Evolutionary conservation across 148 eudicot genomes (phyloP).

Genomic region (Salicornia ramosissima): DNA sequence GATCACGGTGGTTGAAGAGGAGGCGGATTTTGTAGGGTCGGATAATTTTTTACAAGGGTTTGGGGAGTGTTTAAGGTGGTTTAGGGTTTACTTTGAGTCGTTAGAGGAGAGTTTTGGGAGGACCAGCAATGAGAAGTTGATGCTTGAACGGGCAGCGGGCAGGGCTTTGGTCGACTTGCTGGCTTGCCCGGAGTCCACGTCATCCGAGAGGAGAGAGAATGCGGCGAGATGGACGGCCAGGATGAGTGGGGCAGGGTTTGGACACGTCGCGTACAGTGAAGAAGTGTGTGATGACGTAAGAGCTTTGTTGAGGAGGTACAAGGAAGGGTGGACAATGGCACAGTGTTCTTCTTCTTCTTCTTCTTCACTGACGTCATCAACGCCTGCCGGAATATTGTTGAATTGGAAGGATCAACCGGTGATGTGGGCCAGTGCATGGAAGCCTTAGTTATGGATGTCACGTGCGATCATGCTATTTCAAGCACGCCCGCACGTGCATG

Average conservation of each 20-base stretch:
- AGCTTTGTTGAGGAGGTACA: slow-evolving; percentile 85
- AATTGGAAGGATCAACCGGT: slow-evolving; percentile 88
- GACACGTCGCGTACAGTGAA: slow-evolving; percentile 52
- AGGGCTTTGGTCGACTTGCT: slow-evolving; percentile 73
- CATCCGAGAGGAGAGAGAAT: slow-evolving; percentile 72
- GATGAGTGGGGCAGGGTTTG: slow-evolving; percentile 51
- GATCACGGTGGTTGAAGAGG: slow-evolving; percentile 79
- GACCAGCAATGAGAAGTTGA: slow-evolving; percentile 78
- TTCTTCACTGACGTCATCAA: background rate
- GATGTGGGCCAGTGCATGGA: slow-evolving; percentile 99
- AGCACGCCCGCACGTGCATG: slow-evolving; percentile 28
- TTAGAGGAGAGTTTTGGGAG: slow-evolving; percentile 70
- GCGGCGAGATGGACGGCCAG: slow-evolving; percentile 62
- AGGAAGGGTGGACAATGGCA: slow-evolving; percentile 81
- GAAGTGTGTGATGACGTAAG: slow-evolving; percentile 89
- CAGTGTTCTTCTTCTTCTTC: slow-evolving; percentile 28
- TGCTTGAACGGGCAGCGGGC: slow-evolving; percentile 82
- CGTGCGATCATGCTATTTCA: slow-evolving; percentile 31
- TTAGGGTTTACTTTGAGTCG: slow-evolving; percentile 79
- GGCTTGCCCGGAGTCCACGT: slow-evolving; percentile 58
- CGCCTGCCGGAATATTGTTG: slow-evolving; percentile 63
- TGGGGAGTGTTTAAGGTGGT: slow-evolving; percentile 73
- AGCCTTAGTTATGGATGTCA: slow-evolving; percentile 36
- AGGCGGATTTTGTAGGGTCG: slow-evolving; percentile 61
- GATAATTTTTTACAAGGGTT: slow-evolving; percentile 60